Conservation (phyloP, 306 rosid genomes). For the Cajanus cajan region DNA sequence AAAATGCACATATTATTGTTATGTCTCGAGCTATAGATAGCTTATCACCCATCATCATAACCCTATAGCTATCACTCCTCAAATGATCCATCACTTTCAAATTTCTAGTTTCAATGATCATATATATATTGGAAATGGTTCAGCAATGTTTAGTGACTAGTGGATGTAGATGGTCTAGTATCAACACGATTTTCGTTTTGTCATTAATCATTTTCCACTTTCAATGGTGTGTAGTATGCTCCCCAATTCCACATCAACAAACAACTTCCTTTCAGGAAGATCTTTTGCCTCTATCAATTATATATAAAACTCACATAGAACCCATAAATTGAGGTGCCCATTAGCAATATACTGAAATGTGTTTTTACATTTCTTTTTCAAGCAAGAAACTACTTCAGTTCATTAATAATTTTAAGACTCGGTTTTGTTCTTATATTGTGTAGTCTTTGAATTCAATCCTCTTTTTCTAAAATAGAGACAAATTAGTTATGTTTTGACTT, state of each 20-base stretch:
- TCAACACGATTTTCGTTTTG: background rate
- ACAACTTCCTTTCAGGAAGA: background rate
- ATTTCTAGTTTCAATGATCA: background rate
- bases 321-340: background rate
- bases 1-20: background rate
- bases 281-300: background rate
- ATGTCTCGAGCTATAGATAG: background rate
- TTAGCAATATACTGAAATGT: background rate
- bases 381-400: background rate
- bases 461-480: background rate
- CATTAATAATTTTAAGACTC: background rate
- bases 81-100: slow-evolving; percentile 19
- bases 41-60: background rate
- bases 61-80: background rate
- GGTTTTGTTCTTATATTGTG: background rate
- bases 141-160: background rate
- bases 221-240: background rate
- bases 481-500: background rate
- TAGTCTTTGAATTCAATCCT: background rate
- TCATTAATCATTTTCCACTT: slow-evolving; percentile 26
- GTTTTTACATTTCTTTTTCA: background rate
- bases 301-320: background rate
- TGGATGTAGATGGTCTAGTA: slow-evolving; percentile 13
- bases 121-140: background rate
- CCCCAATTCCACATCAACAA: background rate